Evolutionary conservation across 345 rosid genomes (phyloP).

Genomic region (Trapa incisa): DNA sequence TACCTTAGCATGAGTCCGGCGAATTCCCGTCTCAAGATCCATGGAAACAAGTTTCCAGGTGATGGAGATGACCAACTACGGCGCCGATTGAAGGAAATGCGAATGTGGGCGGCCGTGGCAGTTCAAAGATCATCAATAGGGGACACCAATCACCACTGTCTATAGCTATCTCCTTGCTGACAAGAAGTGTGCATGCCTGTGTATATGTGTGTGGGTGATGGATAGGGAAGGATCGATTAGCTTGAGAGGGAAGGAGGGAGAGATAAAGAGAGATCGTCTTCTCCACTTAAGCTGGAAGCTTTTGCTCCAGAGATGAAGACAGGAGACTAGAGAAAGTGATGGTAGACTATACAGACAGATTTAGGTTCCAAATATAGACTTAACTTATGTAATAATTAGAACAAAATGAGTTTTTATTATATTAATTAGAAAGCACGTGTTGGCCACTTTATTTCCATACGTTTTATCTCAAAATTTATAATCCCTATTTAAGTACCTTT

Average conservation of each 20-base stretch:
- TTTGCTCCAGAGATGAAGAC: not conserved
- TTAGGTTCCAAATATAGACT: not conserved
- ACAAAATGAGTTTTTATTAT: too few relatives aligned
- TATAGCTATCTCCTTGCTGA: not conserved
- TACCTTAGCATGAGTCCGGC: slow-evolving; percentile 10
- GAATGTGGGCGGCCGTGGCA: not conserved
- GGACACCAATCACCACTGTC: not conserved
- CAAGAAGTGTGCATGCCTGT: not conserved
- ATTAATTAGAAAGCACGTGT: too few relatives aligned
- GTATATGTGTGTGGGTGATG: not conserved
- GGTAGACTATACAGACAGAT: not conserved
- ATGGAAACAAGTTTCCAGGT: slow-evolving; percentile 5
- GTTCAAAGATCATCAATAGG: not conserved
- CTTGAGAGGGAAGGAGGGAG: not conserved
- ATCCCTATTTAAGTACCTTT: too few relatives aligned
- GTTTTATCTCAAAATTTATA: too few relatives aligned
- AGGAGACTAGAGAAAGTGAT: not conserved
- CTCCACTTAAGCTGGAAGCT: not conserved
- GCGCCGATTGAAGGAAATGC: not conserved
- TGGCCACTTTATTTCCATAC: too few relatives aligned
- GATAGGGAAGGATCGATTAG: not conserved
- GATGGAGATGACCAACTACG: not conserved
- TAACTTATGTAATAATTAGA: too few relatives aligned
- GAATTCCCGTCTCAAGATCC: slow-evolving; percentile 11
- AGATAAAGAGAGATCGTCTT: not conserved